phyloP scores from a whole-genome alignment of 768 basidiomycete species.

The Boletellus ananas region DNA sequence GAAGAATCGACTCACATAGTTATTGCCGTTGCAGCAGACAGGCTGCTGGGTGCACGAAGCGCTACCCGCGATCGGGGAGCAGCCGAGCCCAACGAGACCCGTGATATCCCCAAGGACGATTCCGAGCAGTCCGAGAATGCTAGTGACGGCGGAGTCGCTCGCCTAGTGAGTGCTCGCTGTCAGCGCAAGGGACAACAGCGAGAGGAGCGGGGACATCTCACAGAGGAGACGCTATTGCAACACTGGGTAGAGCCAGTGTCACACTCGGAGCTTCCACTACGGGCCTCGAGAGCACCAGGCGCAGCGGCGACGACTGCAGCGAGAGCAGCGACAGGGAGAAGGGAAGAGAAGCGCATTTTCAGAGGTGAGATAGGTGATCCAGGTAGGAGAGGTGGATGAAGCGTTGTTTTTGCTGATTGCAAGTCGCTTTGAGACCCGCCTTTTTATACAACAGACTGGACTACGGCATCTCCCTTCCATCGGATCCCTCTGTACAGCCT shows the following conservation, averaged over 20 bases:
- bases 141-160: not conserved
- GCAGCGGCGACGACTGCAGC: conserved; percentile 2
- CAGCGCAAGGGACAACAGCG: not conserved
- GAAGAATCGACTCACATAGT: conserved; percentile 2
- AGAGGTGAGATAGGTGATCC: too few relatives aligned
- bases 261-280: not conserved
- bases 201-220: not conserved
- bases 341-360: not conserved
- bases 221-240: conserved; percentile 10
- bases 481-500: too few relatives aligned
- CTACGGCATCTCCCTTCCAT: too few relatives aligned
- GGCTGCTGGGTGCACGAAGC: conserved; percentile 9
- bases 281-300: not conserved
- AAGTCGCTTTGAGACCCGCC: not conserved
- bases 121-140: conserved; percentile 2
- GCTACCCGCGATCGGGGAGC: not conserved
- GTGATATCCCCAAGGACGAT: not conserved
- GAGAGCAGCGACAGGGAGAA: conserved; percentile 12
- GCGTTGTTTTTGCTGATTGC: too few relatives aligned
- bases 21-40: conserved; percentile 16
- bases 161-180: not conserved
- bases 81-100: conserved; percentile 7
- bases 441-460: not conserved
- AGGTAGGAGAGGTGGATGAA: too few relatives aligned
- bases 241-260: too few relatives aligned